phyloP scores from a whole-genome alignment of 495 filamentous ascomycete species.

The Xylaria longipes region DNA sequence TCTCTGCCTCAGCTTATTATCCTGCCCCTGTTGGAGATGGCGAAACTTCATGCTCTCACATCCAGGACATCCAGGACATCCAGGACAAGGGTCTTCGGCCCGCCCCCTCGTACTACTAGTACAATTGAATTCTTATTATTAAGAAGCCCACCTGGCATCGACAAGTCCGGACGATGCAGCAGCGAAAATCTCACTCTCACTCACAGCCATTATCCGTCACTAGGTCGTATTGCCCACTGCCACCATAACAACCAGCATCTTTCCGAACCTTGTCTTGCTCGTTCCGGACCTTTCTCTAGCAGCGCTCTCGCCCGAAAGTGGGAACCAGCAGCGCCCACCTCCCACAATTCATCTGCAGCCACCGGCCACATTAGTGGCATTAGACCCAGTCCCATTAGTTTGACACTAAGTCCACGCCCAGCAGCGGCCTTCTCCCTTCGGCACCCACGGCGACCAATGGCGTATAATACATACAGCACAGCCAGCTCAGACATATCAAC shows the following conservation, averaged over 20 bases:
- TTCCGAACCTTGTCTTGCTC: constrained; percentile 41
- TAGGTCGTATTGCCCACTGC: constrained; percentile 24
- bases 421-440: constrained; percentile 9
- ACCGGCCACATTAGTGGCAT: constrained; percentile 17
- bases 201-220: constrained; percentile 5
- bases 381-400: constrained; percentile 7
- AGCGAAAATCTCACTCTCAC: constrained; percentile 26
- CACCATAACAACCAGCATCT: constrained; percentile 31
- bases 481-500: constrained; percentile 59
- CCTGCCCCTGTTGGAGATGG: constrained; percentile 32
- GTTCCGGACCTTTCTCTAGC: constrained; percentile 43
- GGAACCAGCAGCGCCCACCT: constrained; percentile 31
- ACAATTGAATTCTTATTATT: constrained; percentile 31
- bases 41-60: constrained; percentile 30
- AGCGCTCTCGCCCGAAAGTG: constrained; percentile 42
- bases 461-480: constrained; percentile 54
- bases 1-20: constrained; percentile 33
- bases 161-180: constrained; percentile 30
- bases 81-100: constrained; percentile 33
- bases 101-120: constrained; percentile 28
- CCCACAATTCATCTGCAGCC: constrained; percentile 22
- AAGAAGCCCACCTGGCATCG: constrained; percentile 36
- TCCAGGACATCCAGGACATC: constrained; percentile 28
- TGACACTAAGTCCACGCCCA: constrained; percentile 32
- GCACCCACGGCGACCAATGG: constrained; percentile 48